Base-by-base conservation (phyloP, 2,329 filamentous ascomycete genomes). In the Rosellinia necatrix region DNA sequence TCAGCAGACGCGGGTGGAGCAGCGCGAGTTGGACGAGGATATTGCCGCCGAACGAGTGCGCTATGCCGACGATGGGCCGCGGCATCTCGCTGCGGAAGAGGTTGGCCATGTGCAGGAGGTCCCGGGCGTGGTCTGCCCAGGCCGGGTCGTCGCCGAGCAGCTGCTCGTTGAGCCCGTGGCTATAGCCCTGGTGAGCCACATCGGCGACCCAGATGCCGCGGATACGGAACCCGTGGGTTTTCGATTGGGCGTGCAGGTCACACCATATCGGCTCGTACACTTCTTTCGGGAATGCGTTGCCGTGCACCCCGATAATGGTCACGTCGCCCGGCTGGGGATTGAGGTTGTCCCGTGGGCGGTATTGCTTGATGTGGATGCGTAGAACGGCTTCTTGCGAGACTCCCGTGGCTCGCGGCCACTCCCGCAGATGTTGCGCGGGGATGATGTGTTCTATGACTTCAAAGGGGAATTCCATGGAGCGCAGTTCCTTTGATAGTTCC, bases 281-380 rank as follows among this genome's bases (percentile, higher is more conserved):
- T 78, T 96, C 92, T 89, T 96, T 96, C 12, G 90, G 88, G 64
- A 96, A 96, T 10, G 86, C 92, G 75, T 96, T 96, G 44, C 90
- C 92, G 73, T 96, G 91, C 3, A 86, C 87, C 9, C 82, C 91
- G 49, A 96, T 85, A 50, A 96, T 85, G 8, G 90, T 96, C 4
- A 96, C 76, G 70, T 92, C 89, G 25, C 89, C 89, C 3, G 83
- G 81, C 58, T 84, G 78, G 0, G 90, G 87, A 19, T 76, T 74
- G 1, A 76, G 78, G 61, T 91, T 90, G 66, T 86, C 81, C 47
- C 83, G 76, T 2, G 91, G 91, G 0, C 83, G 88, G 68, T 97
- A 96, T 70, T 96, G 90, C 76, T 96, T 96, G 49, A 96, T 81
- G 2, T 85, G 83, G 4, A 96, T 74, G 46, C 85, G 74, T 3